A percentile compares a stretch with the other conserved stretches of the same genome.
Evolutionary conservation across 2,329 filamentous ascomycete species (phyloP).

Genomic region (Fusarium algeriense): DNA sequence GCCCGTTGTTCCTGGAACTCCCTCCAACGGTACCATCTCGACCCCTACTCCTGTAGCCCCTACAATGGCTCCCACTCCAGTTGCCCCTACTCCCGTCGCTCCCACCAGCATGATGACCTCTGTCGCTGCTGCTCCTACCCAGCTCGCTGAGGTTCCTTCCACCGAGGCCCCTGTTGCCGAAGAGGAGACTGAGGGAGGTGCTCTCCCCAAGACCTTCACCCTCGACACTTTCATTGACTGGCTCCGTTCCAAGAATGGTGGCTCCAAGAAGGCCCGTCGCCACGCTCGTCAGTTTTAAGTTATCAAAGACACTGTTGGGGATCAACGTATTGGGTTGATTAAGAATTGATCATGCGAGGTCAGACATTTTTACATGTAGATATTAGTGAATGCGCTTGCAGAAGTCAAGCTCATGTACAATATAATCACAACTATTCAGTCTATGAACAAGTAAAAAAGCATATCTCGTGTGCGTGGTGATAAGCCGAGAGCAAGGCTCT

Average conservation of each 20-base stretch:
- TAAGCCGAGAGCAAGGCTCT: too few relatives aligned
- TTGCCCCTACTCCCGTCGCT: slow-evolving; percentile 2
- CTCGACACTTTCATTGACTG: slow-evolving; percentile 44
- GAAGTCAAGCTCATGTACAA: slow-evolving; percentile 1
- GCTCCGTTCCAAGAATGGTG: slow-evolving; percentile 23
- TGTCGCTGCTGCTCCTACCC: neutral
- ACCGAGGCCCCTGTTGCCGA: neutral
- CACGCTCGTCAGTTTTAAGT: slow-evolving; percentile 42
- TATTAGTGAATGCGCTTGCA: slow-evolving; percentile 6
- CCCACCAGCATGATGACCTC: neutral
- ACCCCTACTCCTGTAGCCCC: slow-evolving; percentile 17
- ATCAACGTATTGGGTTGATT: fast-evolving
- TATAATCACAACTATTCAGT: neutral
- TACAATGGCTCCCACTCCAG: slow-evolving; percentile 10
- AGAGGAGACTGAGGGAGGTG: neutral
- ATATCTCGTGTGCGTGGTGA: too few relatives aligned
- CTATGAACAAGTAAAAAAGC: too few relatives aligned
- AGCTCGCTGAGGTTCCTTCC: neutral
- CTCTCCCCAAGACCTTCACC: slow-evolving; percentile 43
- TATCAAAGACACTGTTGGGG: neutral
- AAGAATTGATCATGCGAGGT: neutral
- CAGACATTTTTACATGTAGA: neutral
- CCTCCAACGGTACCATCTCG: slow-evolving; percentile 13
- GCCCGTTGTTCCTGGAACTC: slow-evolving; percentile 21
- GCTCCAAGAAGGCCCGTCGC: slow-evolving; percentile 31